Evolutionary conservation across 2,329 filamentous ascomycete genomes (phyloP).

Genomic region (Trichoderma pleuroti): DNA sequence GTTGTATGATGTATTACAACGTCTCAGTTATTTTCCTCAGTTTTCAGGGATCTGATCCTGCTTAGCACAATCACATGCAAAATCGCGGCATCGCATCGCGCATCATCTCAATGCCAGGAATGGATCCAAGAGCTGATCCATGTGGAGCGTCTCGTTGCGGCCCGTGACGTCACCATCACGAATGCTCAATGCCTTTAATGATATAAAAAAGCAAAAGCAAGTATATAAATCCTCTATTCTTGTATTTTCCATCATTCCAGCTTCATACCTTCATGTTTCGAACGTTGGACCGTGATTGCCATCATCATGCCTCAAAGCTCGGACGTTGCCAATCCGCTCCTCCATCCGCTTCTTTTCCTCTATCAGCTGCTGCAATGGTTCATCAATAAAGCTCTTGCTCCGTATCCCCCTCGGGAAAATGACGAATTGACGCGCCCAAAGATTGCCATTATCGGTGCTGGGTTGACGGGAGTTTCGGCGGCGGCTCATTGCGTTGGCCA

Average conservation of each 20-base stretch:
- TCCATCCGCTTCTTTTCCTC: constrained; percentile 57
- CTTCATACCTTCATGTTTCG: neutral
- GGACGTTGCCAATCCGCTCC: constrained; percentile 36
- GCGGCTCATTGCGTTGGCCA: constrained; percentile 81
- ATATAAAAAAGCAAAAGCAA: too few relatives aligned
- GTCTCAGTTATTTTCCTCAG: neutral
- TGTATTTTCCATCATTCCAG: neutral
- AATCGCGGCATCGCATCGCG: neutral
- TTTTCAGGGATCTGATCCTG: neutral
- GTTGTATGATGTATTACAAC: neutral
- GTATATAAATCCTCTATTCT: neutral
- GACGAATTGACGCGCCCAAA: constrained; percentile 57
- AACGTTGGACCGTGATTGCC: neutral
- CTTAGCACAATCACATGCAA: constrained; percentile 16
- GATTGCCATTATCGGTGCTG: constrained; percentile 67
- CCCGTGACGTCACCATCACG: constrained; percentile 29
- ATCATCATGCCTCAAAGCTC: constrained; percentile 6
- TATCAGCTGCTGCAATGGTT: constrained; percentile 65
- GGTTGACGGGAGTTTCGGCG: constrained; percentile 71
- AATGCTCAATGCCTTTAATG: neutral
- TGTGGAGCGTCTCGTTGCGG: constrained; percentile 19
- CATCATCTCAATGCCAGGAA: neutral
- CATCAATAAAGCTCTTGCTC: constrained; percentile 63
- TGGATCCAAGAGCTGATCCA: constrained; percentile 12
- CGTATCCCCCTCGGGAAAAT: constrained; percentile 60